Percentiles rank a stretch among this genome's conserved stretches.
These are phyloP conservation scores for Solanum hybrid DNA, from an alignment of 305 asterid genomes.

Conservation along the genomic window DNA sequence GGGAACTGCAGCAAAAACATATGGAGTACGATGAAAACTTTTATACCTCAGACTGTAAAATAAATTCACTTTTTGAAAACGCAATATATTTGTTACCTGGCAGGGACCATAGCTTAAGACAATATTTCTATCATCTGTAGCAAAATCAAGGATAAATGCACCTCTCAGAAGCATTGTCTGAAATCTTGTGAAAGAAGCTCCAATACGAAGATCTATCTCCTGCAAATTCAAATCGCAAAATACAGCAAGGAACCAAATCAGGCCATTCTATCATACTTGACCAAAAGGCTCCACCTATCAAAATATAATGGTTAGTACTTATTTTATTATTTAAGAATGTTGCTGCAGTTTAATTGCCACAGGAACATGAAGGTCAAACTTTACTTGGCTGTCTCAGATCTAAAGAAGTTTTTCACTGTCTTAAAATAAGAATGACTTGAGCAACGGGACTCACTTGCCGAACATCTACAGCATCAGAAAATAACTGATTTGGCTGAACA, in stretches of 20 bases:
- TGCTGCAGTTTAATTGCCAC: not conserved
- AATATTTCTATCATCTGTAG: conserved; percentile 57
- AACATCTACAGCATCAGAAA: conserved; percentile 92
- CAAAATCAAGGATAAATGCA: conserved; percentile 71
- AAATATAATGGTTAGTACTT: not conserved
- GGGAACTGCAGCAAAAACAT: conserved; percentile 61
- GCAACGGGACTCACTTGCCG: conserved; percentile 64
- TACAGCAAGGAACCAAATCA: not conserved
- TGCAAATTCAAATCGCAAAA: conserved; percentile 28
- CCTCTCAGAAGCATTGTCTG: conserved; percentile 89
- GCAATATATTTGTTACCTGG: conserved; percentile 45
- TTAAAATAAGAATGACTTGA: not conserved
- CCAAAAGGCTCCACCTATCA: not conserved
- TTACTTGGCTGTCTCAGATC: not conserved
- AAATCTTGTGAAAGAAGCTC: conserved; percentile 97
- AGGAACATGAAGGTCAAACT: not conserved
- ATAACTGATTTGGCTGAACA: conserved; percentile 70
- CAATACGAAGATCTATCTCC: conserved; percentile 98
- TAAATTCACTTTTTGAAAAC: not conserved
- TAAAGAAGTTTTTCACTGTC: not conserved
- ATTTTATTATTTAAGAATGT: not conserved
- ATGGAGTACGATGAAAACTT: not conserved
- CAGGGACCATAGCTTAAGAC: conserved; percentile 95
- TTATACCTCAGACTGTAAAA: not conserved
- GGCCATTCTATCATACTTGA: not conserved